Evolutionary conservation across 768 basidiomycete species (phyloP).

Genomic region (Psilocybe cubensis): DNA sequence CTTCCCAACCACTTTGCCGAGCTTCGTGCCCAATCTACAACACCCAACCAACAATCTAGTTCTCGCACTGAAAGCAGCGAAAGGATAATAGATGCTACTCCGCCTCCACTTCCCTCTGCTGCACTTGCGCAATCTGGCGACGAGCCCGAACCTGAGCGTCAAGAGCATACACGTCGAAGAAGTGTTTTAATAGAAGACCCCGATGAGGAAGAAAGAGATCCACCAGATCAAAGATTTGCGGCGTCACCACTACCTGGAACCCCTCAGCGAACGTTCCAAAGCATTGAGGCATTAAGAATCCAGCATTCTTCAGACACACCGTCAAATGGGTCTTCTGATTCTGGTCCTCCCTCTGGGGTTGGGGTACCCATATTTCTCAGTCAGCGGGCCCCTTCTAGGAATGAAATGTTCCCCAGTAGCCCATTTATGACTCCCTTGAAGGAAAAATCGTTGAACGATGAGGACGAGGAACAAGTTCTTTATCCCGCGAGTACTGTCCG

Average conservation of each 20-base stretch:
- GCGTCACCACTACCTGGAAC: constrained; percentile 41
- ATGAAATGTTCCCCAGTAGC: constrained; percentile 66
- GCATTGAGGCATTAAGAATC: constrained; percentile 34
- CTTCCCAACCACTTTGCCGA: constrained; percentile 40
- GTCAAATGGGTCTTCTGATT: constrained; percentile 50
- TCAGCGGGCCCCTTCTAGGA: constrained; percentile 52
- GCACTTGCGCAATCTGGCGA: constrained; percentile 13
- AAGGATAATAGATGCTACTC: constrained; percentile 21
- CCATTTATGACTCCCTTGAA: constrained; percentile 74
- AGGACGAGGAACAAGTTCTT: constrained; percentile 74
- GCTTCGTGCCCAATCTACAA: constrained; percentile 44
- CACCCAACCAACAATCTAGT: constrained; percentile 43
- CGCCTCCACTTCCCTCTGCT: constrained; percentile 21
- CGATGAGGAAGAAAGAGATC: constrained; percentile 52
- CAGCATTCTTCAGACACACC: constrained; percentile 59
- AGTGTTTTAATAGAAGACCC: constrained; percentile 75
- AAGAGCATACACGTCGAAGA: constrained; percentile 50
- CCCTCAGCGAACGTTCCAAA: constrained; percentile 42
- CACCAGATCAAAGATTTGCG: constrained; percentile 41
- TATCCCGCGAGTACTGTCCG: constrained; percentile 61
- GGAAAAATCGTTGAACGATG: constrained; percentile 57
- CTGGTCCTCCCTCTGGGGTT: constrained; percentile 39
- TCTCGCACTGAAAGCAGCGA: constrained; percentile 36
- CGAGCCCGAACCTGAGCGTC: constrained; percentile 38
- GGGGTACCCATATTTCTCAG: constrained; percentile 55